These are phyloP conservation scores for Thelonectria rubi DNA, from an alignment of 2,329 filamentous ascomycete species.

Conservation along the genomic window DNA sequence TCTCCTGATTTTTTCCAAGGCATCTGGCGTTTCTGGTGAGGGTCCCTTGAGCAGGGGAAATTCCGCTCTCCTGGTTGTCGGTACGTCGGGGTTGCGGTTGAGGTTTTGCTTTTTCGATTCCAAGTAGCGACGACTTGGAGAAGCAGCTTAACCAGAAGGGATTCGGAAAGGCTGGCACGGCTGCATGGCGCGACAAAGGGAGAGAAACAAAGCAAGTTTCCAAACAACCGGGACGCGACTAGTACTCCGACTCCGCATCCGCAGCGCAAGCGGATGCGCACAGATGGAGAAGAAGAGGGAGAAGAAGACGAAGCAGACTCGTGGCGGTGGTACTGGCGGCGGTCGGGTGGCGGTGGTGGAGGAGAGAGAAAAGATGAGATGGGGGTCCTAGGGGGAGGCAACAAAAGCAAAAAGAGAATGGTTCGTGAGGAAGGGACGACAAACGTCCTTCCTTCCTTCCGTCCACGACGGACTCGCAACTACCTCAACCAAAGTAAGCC, in stretches of 20 bases:
- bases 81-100: background rate
- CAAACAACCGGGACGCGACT: constrained; percentile 8
- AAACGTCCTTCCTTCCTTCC: background rate
- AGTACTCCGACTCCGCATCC: constrained; percentile 8
- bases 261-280: background rate
- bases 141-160: background rate
- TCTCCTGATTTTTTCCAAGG: constrained; percentile 20
- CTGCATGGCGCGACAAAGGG: constrained; percentile 8
- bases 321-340: background rate
- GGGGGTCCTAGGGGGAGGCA: background rate
- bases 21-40: background rate
- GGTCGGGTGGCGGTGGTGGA: background rate
- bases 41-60: background rate
- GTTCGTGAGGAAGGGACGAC: background rate
- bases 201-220: constrained; percentile 18
- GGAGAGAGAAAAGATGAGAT: constrained; percentile 9
- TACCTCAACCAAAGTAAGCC: background rate
- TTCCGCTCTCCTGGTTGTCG: constrained; percentile 15
- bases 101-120: constrained; percentile 11
- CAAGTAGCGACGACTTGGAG: background rate
- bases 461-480: background rate
- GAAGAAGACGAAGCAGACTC: background rate
- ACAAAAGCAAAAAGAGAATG: background rate
- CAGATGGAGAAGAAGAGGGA: background rate
- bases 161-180: background rate